These are phyloP conservation scores for Epichloe uncinata DNA, from an alignment of 2,329 filamentous ascomycete species.

Conservation along the genomic window DNA sequence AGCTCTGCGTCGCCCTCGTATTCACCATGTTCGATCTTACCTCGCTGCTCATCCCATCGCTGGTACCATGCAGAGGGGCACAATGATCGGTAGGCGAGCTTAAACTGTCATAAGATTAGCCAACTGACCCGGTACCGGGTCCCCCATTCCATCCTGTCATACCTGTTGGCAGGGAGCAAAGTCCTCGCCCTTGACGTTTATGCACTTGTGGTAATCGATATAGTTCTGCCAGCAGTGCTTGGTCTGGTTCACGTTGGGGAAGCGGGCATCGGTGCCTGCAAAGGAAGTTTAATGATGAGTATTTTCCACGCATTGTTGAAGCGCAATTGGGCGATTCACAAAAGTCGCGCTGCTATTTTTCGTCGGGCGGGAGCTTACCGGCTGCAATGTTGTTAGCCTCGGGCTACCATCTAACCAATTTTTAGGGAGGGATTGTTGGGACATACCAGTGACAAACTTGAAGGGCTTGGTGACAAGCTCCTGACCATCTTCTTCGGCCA, in stretches of 20 bases:
- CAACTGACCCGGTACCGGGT: conserved; percentile 5
- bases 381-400: conserved; percentile 32
- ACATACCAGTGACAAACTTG: conserved; percentile 98
- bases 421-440: conserved; percentile 23
- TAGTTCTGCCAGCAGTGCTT: conserved; percentile 99
- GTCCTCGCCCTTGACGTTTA: conserved; percentile 95
- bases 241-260: conserved; percentile 96
- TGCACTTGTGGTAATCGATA: conserved; percentile 99
- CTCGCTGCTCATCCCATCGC: conserved; percentile 96
- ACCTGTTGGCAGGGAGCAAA: conserved; percentile 96
- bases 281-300: conserved; percentile 6
- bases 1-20: conserved; percentile 9
- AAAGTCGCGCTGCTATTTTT: conserved; percentile 7
- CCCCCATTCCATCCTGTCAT: conserved; percentile 18
- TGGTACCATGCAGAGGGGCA: conserved; percentile 91
- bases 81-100: conserved; percentile 88
- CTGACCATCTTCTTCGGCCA: conserved; percentile 73
- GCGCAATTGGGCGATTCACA: conserved; percentile 17
- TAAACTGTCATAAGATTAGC: conserved; percentile 52
- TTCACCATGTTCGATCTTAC: conserved; percentile 36
- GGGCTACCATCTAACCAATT: conserved; percentile 23
- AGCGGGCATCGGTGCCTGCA: conserved; percentile 93
- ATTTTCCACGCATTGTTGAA: neutral
- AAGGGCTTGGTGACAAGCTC: conserved; percentile 93
- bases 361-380: conserved; percentile 24